Evolutionary conservation across 2,329 filamentous ascomycete species (phyloP).

Genomic region (Coniochaeta sp.): DNA sequence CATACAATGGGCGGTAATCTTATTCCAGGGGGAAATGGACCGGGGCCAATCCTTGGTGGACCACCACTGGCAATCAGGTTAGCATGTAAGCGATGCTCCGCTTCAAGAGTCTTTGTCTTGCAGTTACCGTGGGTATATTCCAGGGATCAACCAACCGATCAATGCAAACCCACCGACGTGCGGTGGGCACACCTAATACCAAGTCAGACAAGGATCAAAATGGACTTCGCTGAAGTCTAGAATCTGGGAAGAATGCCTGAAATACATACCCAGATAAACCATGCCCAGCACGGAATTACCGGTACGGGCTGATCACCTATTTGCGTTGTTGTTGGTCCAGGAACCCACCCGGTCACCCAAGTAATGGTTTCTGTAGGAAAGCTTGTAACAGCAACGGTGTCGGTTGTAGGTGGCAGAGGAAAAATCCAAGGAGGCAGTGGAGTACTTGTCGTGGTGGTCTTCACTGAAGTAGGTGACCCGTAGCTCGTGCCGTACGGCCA

Average conservation of each 20-base stretch:
- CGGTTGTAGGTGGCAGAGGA: neutral
- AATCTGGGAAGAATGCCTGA: neutral
- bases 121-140: conserved; percentile 4
- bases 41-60: conserved; percentile 1
- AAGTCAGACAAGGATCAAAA: too few relatives aligned
- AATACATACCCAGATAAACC: conserved; percentile 3
- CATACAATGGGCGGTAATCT: neutral
- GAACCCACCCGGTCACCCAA: neutral
- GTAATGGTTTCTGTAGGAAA: neutral
- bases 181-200: conserved; percentile 3
- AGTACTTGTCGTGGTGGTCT: neutral
- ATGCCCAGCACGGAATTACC: conserved; percentile 7
- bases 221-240: neutral
- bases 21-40: conserved; percentile 1
- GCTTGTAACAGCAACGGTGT: neutral
- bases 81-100: neutral
- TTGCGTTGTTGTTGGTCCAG: neutral
- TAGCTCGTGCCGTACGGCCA: neutral
- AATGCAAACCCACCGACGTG: conserved; percentile 5
- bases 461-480: neutral
- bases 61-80: neutral
- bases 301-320: conserved; percentile 1
- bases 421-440: neutral
- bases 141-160: neutral
- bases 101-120: neutral